Evolutionary conservation across 768 basidiomycete species (phyloP).

Genomic region (Strobilomyces dryophilus): DNA sequence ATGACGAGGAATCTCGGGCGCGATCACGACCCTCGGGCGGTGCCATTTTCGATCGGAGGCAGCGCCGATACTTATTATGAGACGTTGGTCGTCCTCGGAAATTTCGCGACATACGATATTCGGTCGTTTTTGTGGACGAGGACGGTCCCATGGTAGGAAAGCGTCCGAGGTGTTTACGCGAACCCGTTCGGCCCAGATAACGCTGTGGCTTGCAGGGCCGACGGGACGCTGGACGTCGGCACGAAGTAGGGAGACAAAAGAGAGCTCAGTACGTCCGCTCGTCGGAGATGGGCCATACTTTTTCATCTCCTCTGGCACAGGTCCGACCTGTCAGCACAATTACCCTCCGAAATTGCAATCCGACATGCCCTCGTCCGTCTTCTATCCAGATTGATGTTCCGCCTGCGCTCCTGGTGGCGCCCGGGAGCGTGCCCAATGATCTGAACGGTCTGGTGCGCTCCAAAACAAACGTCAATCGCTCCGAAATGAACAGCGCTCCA

Average conservation of each 20-base stretch:
- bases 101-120: slow-evolving; percentile 9
- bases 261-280: background rate
- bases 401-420: slow-evolving; percentile 8
- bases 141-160: background rate
- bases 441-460: background rate
- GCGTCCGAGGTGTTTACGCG: background rate
- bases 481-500: slow-evolving; percentile 20
- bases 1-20: background rate
- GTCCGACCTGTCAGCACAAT: slow-evolving; percentile 7
- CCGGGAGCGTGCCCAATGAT: slow-evolving; percentile 1
- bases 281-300: slow-evolving; percentile 3
- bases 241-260: background rate
- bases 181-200: background rate
- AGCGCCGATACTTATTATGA: background rate
- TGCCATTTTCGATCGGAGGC: background rate
- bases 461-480: slow-evolving; percentile 2
- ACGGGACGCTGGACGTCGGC: background rate
- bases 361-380: background rate
- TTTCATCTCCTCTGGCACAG: slow-evolving; percentile 7
- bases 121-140: slow-evolving; percentile 10
- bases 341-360: slow-evolving; percentile 1
- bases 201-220: background rate
- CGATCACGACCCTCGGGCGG: slow-evolving; percentile 7
- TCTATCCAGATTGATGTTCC: background rate
- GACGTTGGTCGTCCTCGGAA: slow-evolving; percentile 21